These are phyloP conservation scores for Syzygium grande DNA, from an alignment of 345 rosid species.

Conservation along the genomic window DNA sequence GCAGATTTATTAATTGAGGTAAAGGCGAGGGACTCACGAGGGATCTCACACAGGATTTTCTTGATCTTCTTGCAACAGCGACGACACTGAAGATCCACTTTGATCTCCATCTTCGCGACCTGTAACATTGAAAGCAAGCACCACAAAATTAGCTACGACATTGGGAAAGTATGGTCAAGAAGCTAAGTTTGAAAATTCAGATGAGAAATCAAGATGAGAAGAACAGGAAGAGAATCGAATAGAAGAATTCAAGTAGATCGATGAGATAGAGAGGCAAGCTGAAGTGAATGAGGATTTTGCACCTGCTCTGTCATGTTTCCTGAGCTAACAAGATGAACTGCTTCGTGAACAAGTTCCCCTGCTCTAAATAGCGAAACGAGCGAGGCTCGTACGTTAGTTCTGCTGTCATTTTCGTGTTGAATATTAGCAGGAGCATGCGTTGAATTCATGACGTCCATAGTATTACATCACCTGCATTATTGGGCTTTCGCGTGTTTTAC, in stretches of 20 bases:
- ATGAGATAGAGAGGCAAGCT: neutral
- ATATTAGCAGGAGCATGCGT: too few species aligned
- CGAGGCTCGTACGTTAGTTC: neutral
- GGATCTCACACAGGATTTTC: slow-evolving; percentile 51
- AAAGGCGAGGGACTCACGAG: slow-evolving; percentile 34
- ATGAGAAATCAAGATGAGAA: neutral
- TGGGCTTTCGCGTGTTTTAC: neutral
- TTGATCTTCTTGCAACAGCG: slow-evolving; percentile 41
- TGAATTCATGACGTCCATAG: too few species aligned
- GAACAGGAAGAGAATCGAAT: slow-evolving; percentile 1
- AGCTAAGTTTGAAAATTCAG: neutral
- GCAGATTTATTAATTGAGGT: neutral
- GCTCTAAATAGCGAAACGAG: neutral
- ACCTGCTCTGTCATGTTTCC: neutral
- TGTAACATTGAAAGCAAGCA: neutral
- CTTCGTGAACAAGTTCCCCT: neutral
- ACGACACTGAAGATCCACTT: neutral
- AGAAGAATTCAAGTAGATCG: neutral
- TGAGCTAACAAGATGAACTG: neutral
- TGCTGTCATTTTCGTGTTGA: neutral
- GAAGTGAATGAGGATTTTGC: neutral
- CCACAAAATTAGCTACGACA: neutral
- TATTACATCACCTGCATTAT: neutral
- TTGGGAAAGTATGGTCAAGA: neutral
- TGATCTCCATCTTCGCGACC: neutral